Percentiles rank a stretch among this genome's conserved stretches.
Conservation (phyloP, 108 stramenopile species). For the Chaetoceros tenuissimus region DNA sequence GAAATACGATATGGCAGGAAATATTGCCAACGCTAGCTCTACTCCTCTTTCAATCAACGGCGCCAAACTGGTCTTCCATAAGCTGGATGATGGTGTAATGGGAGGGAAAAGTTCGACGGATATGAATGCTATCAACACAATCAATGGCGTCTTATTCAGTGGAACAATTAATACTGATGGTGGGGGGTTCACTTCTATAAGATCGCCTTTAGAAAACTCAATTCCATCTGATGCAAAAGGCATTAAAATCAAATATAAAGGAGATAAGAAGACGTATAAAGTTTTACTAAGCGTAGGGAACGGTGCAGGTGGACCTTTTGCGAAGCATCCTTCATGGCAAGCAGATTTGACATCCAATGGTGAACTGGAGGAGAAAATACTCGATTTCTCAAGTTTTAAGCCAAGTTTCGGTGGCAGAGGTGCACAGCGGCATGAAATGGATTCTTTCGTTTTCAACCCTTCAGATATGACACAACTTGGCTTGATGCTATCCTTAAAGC, state of each 20-base stretch:
- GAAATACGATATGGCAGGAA: conserved; percentile 47
- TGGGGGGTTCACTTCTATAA: conserved; percentile 63
- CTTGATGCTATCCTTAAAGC: conserved; percentile 58
- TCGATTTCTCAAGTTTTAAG: conserved; percentile 29
- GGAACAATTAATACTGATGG: conserved; percentile 67
- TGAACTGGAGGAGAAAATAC: conserved; percentile 24
- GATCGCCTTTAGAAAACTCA: conserved; percentile 24
- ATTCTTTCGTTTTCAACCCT: conserved; percentile 29
- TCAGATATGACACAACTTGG: conserved; percentile 51
- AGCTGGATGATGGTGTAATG: conserved; percentile 73
- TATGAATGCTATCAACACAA: conserved; percentile 7
- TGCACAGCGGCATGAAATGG: conserved; percentile 21
- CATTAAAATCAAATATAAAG: conserved; percentile 25
- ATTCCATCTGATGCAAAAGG: conserved; percentile 16
- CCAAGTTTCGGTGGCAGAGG: conserved; percentile 30
- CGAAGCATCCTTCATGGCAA: conserved; percentile 53
- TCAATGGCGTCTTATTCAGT: conserved; percentile 27
- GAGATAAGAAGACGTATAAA: conserved; percentile 75
- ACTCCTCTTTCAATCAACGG: conserved; percentile 29
- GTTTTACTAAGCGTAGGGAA: conserved; percentile 47
- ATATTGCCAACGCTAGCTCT: conserved; percentile 35
- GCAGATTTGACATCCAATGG: conserved; percentile 32
- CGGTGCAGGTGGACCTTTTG: conserved; percentile 31
- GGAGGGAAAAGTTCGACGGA: conserved; percentile 49
- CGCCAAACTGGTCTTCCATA: conserved; percentile 34